Conservation (phyloP, 2,329 filamentous ascomycete genomes). For the Gaeumannomyces sp. region DNA sequence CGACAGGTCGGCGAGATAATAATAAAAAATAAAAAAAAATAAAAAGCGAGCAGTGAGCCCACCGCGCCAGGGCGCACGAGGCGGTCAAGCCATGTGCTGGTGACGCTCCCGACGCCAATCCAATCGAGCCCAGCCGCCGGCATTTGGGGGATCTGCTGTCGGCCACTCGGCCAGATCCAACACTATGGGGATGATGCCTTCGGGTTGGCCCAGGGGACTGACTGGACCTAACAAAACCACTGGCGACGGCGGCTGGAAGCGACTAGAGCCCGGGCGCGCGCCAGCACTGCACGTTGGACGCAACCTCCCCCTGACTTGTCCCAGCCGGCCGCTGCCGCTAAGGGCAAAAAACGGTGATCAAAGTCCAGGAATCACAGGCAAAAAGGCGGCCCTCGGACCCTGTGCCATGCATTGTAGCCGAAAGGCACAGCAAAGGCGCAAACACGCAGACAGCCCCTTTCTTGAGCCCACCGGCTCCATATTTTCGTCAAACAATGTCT, state of each 20-base stretch:
- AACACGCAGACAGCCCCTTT: too few species aligned
- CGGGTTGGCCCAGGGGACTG: too few species aligned
- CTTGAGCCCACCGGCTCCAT: not conserved
- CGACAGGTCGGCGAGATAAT: too few species aligned
- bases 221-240: too few species aligned
- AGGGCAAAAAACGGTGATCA: not conserved
- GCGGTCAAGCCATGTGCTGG: not conserved
- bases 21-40: too few species aligned
- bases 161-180: not conserved
- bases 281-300: not conserved
- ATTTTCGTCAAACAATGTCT: not conserved
- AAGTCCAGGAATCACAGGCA: not conserved
- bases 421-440: too few species aligned
- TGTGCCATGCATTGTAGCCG: not conserved
- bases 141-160: not conserved
- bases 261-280: too few species aligned
- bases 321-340: not conserved
- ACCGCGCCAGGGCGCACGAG: too few species aligned
- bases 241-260: not conserved
- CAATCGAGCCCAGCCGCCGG: not conserved
- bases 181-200: too few species aligned
- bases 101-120: not conserved
- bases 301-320: not conserved
- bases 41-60: too few species aligned
- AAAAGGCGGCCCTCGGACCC: not conserved